These are phyloP conservation scores for Phytopythium cucurbitacearum DNA, from an alignment of 352 stramenopile species.

Conservation along the genomic window DNA sequence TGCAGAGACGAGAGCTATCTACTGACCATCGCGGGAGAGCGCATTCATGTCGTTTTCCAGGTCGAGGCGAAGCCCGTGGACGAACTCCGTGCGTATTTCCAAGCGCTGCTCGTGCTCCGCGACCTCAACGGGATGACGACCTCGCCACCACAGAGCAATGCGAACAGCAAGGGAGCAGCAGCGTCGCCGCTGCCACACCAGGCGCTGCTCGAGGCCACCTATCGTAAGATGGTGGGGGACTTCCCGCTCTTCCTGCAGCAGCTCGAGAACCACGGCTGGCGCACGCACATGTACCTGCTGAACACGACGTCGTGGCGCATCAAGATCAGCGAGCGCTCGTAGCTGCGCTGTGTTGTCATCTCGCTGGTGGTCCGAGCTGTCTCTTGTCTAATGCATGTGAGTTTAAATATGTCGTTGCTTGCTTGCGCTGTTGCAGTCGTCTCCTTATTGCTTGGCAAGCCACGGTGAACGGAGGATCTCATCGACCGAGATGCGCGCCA, in stretches of 20 bases:
- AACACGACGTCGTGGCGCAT: constrained; percentile 64
- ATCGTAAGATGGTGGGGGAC: constrained; percentile 41
- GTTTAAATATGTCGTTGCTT: neutral
- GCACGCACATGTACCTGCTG: constrained; percentile 69
- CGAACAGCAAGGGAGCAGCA: constrained; percentile 1
- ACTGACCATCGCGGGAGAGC: constrained; percentile 26
- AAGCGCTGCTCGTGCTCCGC: constrained; percentile 55
- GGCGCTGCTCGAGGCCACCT: constrained; percentile 40
- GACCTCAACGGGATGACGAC: constrained; percentile 16
- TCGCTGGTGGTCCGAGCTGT: too few relatives aligned
- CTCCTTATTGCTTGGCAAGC: constrained; percentile 3
- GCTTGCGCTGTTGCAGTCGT: neutral
- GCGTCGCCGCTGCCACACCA: constrained; percentile 6
- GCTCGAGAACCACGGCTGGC: constrained; percentile 56
- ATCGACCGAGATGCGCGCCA: constrained; percentile 28
- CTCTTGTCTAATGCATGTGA: too few relatives aligned
- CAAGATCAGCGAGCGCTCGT: constrained; percentile 43
- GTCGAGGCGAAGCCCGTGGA: constrained; percentile 43
- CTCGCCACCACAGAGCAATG: constrained; percentile 11
- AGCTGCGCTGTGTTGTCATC: neutral
- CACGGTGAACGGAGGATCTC: constrained; percentile 23
- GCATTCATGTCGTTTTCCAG: constrained; percentile 53
- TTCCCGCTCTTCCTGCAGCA: constrained; percentile 66
- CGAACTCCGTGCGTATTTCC: constrained; percentile 71
- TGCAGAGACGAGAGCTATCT: constrained; percentile 59